Evolutionary conservation across 2,329 filamentous ascomycete genomes (phyloP).

Genomic region (Juglanconis juglandina): DNA sequence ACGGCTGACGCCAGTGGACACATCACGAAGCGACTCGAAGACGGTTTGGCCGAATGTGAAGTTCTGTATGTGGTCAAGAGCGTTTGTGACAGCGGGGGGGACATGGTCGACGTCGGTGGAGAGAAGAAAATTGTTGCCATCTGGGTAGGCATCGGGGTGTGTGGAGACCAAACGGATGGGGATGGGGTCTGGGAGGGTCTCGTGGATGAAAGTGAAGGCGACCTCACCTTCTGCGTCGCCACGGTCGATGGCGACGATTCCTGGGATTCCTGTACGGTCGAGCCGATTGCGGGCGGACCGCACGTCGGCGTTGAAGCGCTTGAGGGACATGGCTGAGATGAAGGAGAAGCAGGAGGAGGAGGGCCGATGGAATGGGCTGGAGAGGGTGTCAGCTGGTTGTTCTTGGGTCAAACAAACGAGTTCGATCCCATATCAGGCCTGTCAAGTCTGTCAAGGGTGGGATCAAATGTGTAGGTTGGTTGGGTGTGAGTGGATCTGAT

Average conservation of each 20-base stretch:
- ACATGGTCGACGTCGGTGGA: slow-evolving; percentile 39
- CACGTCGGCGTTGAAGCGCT: slow-evolving; percentile 61
- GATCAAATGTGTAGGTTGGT: too few relatives aligned
- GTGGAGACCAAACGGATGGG: slow-evolving; percentile 36
- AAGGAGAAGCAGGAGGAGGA: neutral
- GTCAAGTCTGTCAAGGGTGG: too few relatives aligned
- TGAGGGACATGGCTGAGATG: slow-evolving; percentile 55
- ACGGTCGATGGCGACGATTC: slow-evolving; percentile 50
- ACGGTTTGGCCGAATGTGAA: slow-evolving; percentile 42
- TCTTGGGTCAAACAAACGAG: too few relatives aligned
- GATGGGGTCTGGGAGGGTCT: slow-evolving; percentile 25
- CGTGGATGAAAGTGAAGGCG: slow-evolving; percentile 51
- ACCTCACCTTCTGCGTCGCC: slow-evolving; percentile 73
- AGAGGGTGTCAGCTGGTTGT: neutral
- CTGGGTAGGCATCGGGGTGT: slow-evolving; percentile 37
- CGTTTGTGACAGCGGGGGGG: slow-evolving; percentile 25
- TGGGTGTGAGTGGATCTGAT: too few relatives aligned
- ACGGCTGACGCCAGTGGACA: slow-evolving; percentile 30
- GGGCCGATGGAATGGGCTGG: neutral
- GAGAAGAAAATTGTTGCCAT: slow-evolving; percentile 37
- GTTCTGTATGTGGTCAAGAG: slow-evolving; percentile 44
- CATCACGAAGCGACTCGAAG: slow-evolving; percentile 43
- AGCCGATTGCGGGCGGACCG: slow-evolving; percentile 40
- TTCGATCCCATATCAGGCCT: too few relatives aligned
- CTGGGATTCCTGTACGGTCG: slow-evolving; percentile 25